Percentiles rank a stretch among this genome's conserved stretches.
phyloP scores from a whole-genome alignment of 768 basidiomycete genomes.

The Xerocomellus chrysenteron region DNA sequence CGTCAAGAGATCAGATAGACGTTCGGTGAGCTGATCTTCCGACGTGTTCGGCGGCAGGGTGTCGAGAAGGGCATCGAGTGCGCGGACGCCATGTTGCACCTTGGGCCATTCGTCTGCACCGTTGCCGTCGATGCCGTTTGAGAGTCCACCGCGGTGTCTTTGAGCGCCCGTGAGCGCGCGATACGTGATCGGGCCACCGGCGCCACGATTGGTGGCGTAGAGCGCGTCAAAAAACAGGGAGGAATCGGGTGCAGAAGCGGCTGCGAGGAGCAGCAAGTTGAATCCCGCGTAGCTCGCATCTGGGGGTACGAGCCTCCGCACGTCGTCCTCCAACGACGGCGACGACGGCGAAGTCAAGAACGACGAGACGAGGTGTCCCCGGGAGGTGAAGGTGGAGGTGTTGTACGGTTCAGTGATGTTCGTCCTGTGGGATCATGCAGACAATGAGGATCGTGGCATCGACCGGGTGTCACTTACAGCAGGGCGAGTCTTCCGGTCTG shows the following conservation, averaged over 20 bases:
- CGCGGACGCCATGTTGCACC: constrained; percentile 54
- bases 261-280: constrained; percentile 70
- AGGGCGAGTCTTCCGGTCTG: constrained; percentile 66
- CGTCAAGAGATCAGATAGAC: constrained; percentile 67
- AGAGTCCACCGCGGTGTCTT: constrained; percentile 56
- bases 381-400: constrained; percentile 49
- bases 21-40: constrained; percentile 55
- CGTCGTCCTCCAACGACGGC: constrained; percentile 48
- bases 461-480: constrained; percentile 49
- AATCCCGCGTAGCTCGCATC: constrained; percentile 72
- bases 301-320: constrained; percentile 44
- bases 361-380: constrained; percentile 65
- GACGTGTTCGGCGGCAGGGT: constrained; percentile 34
- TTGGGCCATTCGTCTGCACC: constrained; percentile 73
- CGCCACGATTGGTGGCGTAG: constrained; percentile 71
- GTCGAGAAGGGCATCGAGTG: constrained; percentile 46
- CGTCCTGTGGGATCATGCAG: constrained; percentile 49
- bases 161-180: constrained; percentile 55
- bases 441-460: too few relatives aligned
- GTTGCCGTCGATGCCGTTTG: constrained; percentile 71
- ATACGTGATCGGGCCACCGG: constrained; percentile 54
- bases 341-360: constrained; percentile 60
- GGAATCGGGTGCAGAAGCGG: constrained; percentile 15
- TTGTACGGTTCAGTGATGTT: constrained; percentile 75
- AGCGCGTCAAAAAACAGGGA: constrained; percentile 48